A percentile compares a stretch with the other conserved stretches of the same genome.
Conservation (phyloP, 208 protist species). For the Acanthamoeba lenticulata region DNA sequence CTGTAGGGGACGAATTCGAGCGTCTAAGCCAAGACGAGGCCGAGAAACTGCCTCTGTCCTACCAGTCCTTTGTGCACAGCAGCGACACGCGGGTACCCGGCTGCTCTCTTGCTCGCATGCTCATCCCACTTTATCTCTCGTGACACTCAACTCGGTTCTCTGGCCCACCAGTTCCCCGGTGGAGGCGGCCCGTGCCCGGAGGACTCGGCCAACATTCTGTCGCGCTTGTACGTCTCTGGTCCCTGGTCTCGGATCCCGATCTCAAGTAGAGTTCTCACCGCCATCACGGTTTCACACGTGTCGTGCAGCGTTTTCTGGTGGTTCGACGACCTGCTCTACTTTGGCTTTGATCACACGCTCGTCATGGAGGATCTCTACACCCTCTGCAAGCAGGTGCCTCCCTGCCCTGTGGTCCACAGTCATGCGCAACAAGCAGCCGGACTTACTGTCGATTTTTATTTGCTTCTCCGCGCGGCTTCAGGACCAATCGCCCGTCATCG, state of each 20-base stretch:
- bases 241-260: no score
- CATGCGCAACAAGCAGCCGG: neutral
- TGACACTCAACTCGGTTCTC: neutral
- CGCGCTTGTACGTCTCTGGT: neutral
- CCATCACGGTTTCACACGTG: neutral
- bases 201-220: slow-evolving; percentile 32
- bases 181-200: neutral
- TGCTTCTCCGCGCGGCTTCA: neutral
- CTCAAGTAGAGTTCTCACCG: neutral
- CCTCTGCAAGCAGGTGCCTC: neutral
- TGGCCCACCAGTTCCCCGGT: neutral
- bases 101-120: neutral
- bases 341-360: slow-evolving; percentile 43
- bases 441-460: neutral
- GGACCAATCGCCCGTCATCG: neutral
- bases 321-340: slow-evolving; percentile 57
- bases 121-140: neutral
- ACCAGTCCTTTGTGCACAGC: neutral
- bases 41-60: neutral
- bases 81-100: neutral
- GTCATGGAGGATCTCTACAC: slow-evolving; percentile 13
- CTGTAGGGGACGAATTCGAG: neutral
- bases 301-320: neutral
- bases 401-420: no score
- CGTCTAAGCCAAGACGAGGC: neutral